Percentiles rank a stretch among this genome's conserved stretches.
Conservation (phyloP, 192 early-diverging fungal genomes). For the Podila clonocystis region DNA sequence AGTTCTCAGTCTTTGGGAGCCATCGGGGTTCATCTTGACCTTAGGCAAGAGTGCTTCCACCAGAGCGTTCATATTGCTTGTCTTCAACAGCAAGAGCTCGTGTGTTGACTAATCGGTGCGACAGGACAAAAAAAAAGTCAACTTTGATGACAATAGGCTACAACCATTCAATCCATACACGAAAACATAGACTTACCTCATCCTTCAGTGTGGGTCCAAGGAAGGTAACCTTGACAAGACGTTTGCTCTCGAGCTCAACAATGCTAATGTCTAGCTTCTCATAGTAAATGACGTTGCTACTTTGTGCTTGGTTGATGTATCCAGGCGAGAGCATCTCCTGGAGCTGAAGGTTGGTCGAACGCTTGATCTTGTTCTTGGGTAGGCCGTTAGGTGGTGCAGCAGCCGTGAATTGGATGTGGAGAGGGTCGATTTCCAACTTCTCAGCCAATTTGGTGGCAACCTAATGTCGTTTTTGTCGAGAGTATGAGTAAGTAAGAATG, state of each 20-base stretch:
- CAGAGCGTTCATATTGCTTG: slow-evolving; percentile 56
- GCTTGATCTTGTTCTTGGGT: slow-evolving; percentile 47
- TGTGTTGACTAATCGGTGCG: slow-evolving; percentile 41
- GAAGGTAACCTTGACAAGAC: slow-evolving; percentile 72
- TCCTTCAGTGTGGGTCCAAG: slow-evolving; percentile 76
- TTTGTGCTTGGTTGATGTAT: slow-evolving; percentile 20
- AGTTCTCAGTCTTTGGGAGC: slow-evolving; percentile 62
- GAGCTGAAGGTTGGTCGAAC: slow-evolving; percentile 36
- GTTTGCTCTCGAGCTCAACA: slow-evolving; percentile 85
- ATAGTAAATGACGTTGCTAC: slow-evolving; percentile 71
- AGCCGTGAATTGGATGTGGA: slow-evolving; percentile 79
- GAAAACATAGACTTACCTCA: slow-evolving; percentile 45
- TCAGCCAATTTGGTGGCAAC: slow-evolving; percentile 73
- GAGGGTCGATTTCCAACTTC: slow-evolving; percentile 66
- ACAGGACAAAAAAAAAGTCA: background rate
- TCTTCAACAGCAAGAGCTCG: slow-evolving; percentile 79
- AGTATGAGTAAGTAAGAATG: background rate
- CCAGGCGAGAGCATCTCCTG: slow-evolving; percentile 54
- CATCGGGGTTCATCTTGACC: slow-evolving; percentile 51
- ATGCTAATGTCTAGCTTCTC: slow-evolving; percentile 87
- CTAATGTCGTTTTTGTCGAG: background rate
- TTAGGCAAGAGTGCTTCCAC: slow-evolving; percentile 63
- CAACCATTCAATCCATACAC: background rate
- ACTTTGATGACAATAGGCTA: background rate
- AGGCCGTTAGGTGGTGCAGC: slow-evolving; percentile 28